A percentile compares a stretch with the other conserved stretches of the same genome.
Evolutionary conservation across 2,329 filamentous ascomycete species (phyloP).

Genomic region (Cladophialophora yegresii): DNA sequence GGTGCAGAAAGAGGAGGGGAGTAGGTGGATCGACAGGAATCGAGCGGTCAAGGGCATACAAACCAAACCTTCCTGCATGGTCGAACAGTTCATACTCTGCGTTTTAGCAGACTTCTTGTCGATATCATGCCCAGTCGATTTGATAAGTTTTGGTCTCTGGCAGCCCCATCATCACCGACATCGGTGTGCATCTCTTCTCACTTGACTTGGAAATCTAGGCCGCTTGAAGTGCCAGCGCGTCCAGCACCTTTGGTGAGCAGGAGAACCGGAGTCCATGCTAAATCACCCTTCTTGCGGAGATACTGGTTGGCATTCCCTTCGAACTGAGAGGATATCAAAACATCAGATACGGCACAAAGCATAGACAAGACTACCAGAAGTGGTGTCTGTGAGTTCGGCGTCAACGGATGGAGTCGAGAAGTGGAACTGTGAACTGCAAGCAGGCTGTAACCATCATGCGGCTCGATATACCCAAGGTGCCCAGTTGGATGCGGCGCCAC

Average conservation of each 20-base stretch:
- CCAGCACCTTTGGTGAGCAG: no score
- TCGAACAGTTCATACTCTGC: neutral
- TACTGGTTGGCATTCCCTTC: no score
- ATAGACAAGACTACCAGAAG: neutral
- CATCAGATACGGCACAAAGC: neutral
- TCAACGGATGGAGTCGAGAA: neutral
- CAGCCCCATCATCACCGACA: neutral
- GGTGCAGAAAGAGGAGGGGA: slow-evolving; percentile 45
- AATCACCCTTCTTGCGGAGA: no score
- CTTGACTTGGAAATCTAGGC: no score
- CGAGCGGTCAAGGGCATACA: neutral
- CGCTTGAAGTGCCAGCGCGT: no score
- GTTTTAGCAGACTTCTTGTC: neutral
- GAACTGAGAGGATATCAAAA: neutral
- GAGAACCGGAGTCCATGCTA: no score
- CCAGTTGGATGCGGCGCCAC: neutral
- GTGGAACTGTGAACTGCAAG: neutral
- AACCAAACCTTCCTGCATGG: neutral
- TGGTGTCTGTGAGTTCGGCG: neutral
- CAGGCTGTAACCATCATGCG: slow-evolving; percentile 8
- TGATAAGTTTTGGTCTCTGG: neutral
- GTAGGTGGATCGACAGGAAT: slow-evolving; percentile 1
- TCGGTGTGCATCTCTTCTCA: neutral
- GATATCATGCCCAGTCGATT: neutral
- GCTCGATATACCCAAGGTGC: slow-evolving; percentile 2